Evolutionary conservation across 192 early-diverging fungal species (phyloP).

Genomic region (Rhizophlyctis rosea): DNA sequence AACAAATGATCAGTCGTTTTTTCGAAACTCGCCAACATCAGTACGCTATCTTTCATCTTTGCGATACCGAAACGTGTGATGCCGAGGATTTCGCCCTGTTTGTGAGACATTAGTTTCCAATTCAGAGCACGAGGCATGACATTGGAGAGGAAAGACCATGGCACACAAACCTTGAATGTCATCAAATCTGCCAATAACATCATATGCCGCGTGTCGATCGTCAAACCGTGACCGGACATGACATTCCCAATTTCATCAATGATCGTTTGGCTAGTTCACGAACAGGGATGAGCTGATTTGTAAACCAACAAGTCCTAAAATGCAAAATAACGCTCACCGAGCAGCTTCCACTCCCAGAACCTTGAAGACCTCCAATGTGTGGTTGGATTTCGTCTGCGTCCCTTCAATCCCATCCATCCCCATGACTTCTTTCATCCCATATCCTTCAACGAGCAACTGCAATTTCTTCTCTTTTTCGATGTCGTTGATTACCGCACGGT

Average conservation of each 20-base stretch:
- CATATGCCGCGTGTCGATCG: conserved; percentile 91
- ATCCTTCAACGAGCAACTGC: conserved; percentile 87
- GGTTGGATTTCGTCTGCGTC: conserved; percentile 74
- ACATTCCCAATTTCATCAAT: conserved; percentile 84
- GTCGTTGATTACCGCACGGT: conserved; percentile 83
- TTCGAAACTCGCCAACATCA: conserved; percentile 99
- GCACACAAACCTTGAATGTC: conserved; percentile 86
- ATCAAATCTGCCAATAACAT: conserved; percentile 98
- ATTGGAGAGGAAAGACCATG: too few relatives aligned
- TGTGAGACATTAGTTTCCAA: conserved; percentile 10
- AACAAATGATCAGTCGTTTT: conserved; percentile 99
- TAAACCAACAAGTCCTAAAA: too few relatives aligned
- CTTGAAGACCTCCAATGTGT: conserved; percentile 87
- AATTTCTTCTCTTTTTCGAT: conserved; percentile 47
- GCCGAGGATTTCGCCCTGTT: conserved; percentile 90
- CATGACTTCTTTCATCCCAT: conserved; percentile 91
- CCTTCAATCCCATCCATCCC: conserved; percentile 85
- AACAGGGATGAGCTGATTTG: too few relatives aligned
- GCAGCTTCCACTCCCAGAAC: conserved; percentile 97
- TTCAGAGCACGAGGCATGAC: conserved; percentile 1
- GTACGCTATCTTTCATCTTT: conserved; percentile 98
- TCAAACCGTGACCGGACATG: conserved; percentile 88
- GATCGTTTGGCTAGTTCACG: conserved; percentile 79
- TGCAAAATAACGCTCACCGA: conserved; percentile 37
- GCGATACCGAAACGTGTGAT: conserved; percentile 98